These are phyloP conservation scores for Aspergillus kassunensis DNA, from an alignment of 495 filamentous ascomycete genomes.

Conservation along the genomic window DNA sequence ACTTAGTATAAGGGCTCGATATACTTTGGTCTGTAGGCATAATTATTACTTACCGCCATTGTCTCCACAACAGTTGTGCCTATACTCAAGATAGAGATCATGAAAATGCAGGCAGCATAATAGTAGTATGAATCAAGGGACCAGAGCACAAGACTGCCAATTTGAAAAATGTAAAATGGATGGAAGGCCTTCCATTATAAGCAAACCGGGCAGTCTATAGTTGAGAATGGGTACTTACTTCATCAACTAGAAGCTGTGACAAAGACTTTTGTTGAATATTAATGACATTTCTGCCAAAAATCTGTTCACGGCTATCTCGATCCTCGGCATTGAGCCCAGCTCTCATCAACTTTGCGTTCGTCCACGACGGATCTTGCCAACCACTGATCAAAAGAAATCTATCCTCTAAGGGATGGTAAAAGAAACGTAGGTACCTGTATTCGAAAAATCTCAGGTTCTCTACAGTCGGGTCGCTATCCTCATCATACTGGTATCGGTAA, in stretches of 20 bases:
- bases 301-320: conserved; percentile 72
- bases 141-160: conserved; percentile 93
- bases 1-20: conserved; percentile 11
- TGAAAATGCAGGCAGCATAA: conserved; percentile 92
- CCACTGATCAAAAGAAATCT: conserved; percentile 79
- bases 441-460: conserved; percentile 68
- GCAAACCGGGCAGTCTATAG: conserved; percentile 2
- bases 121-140: conserved; percentile 95
- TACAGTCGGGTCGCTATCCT: conserved; percentile 81
- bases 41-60: conserved; percentile 55
- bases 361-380: conserved; percentile 94
- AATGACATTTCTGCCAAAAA: conserved; percentile 87
- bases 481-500: conserved; percentile 57
- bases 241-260: conserved; percentile 80
- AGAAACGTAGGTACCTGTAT: conserved; percentile 92
- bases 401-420: conserved; percentile 81
- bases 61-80: conserved; percentile 87
- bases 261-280: conserved; percentile 86
- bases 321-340: conserved; percentile 87
- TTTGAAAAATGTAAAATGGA: conserved; percentile 97
- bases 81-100: conserved; percentile 92
- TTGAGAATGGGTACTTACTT: conserved; percentile 52
- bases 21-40: background rate
- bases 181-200: conserved; percentile 68
- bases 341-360: conserved; percentile 68